phyloP scores from a whole-genome alignment of 1,284 basidiomycete genomes.

The Leccinum pallidistipes region DNA sequence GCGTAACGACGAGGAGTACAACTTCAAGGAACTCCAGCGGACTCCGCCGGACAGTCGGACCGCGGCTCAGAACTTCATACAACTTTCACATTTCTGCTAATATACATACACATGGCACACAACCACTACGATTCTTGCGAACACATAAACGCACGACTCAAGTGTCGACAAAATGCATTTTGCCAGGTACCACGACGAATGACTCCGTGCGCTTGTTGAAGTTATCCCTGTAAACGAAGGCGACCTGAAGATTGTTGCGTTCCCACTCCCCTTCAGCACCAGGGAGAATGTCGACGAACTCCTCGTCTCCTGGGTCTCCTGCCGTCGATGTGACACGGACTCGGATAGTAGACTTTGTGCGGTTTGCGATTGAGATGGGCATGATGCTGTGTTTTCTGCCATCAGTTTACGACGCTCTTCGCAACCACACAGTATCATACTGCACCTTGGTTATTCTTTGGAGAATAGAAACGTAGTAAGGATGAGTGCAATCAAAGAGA shows the following conservation, averaged over 20 bases:
- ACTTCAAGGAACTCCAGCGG: too few relatives aligned
- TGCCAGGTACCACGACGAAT: neutral
- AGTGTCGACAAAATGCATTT: neutral
- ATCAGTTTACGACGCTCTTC: neutral
- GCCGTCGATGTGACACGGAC: neutral
- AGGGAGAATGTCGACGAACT: neutral
- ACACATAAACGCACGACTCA: neutral
- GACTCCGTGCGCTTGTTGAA: neutral
- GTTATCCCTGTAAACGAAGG: neutral
- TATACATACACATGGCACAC: neutral
- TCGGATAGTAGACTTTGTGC: neutral
- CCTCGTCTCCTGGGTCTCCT: neutral
- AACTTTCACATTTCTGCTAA: neutral
- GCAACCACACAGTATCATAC: neutral
- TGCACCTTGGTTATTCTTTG: neutral
- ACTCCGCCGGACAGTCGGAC: too few relatives aligned
- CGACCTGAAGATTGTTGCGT: neutral
- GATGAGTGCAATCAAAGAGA: neutral
- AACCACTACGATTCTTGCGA: neutral
- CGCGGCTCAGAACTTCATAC: neutral
- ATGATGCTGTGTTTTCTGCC: neutral
- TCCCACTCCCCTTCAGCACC: fast-evolving
- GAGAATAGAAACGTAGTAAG: neutral
- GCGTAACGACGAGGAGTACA: too few relatives aligned
- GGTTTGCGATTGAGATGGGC: neutral